These are phyloP conservation scores for Takakia lepidozioides DNA, from an alignment of 225 moss, liverwort and hornwort genomes.

Conservation along the genomic window DNA sequence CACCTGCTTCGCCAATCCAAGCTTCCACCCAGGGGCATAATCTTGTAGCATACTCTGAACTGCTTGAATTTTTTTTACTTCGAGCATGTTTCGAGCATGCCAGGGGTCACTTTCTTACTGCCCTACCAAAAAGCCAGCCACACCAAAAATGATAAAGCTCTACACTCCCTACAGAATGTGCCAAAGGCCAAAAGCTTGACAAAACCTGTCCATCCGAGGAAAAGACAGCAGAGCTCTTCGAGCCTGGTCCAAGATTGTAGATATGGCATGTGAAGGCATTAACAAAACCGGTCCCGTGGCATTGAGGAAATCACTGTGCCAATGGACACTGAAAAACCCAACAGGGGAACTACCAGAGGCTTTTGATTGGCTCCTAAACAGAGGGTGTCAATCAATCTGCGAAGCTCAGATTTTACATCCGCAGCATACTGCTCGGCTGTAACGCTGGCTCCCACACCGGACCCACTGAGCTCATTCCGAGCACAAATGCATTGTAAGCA, in stretches of 20 bases:
- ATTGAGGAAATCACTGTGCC: constrained; percentile 36
- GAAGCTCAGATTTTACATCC: constrained; percentile 52
- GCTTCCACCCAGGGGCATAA: constrained; percentile 44
- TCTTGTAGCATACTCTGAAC: constrained; percentile 47
- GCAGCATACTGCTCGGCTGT: constrained; percentile 56
- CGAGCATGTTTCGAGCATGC: constrained; percentile 30
- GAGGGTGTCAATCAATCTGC: constrained; percentile 29
- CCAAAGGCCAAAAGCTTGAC: no score
- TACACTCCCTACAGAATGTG: no score
- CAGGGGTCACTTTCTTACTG: no score
- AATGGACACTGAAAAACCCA: constrained; percentile 42
- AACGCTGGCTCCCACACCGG: constrained; percentile 34
- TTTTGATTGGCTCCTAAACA: constrained; percentile 24
- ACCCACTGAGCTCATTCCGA: constrained; percentile 80
- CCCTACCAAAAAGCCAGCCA: no score
- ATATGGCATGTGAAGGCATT: constrained; percentile 79
- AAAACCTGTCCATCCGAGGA: no score
- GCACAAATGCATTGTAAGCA: constrained; percentile 1
- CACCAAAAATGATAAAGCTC: no score
- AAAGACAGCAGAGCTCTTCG: no score
- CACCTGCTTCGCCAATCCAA: constrained; percentile 95
- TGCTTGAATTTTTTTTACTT: constrained; percentile 37
- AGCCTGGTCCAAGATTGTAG: constrained; percentile 95
- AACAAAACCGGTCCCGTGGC: constrained; percentile 54
- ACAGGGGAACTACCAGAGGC: constrained; percentile 71